Evolutionary conservation across 805 yeast species (phyloP), one percentile per base, ranked within the genome.

Genomic region (Hanseniaspora guilliermondii): DNA sequence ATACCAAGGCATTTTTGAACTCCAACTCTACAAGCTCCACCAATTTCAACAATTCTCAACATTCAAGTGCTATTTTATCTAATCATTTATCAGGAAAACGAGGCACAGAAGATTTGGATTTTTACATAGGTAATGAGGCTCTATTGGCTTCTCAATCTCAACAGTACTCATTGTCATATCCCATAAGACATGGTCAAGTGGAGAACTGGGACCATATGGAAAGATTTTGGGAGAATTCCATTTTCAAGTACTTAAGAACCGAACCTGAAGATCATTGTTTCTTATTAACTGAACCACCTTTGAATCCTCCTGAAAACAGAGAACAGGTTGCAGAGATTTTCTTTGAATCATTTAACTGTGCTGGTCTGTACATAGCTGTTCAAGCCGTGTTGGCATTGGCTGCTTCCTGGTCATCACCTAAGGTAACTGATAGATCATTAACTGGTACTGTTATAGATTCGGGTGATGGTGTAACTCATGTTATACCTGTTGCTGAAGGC

Each of bases 131-230:
- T 35, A 93, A 93, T 63, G 97, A 91, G 68, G 98, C 98, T 1
- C 65, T 93, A 42, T 78, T 77, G 53, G 95, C 96, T 14, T 84
- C 97, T n/a, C 83, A 80, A 62, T 95, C 96, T 6, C 87, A 96
- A 59, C 75, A 87, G 30, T 93, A 93, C 70, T 83, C 89, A 30
- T 73, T 93, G 56, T 79, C 81, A 59, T 93, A 93, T 65, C 98
- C 98, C 19, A 88, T 93, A 58, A 84, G 88, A 69, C 98, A 93
- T 66, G 98, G 98, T 25, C 98, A 93, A 73, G 85, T 93, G 59
- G 98, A 93, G 69, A 87, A 93, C 69, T 93, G 98, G 98, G 98
- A 93, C 72, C 97, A 93, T 66, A 93, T 93, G 98, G 98, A 93
- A 70, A 78, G 98, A 67, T 91, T 88, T 70, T 93, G 98, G 98